Evolutionary conservation across 2,329 filamentous ascomycete genomes (phyloP), one percentile per base, ranked within the genome.

Genomic region (Daldinia sp.): DNA sequence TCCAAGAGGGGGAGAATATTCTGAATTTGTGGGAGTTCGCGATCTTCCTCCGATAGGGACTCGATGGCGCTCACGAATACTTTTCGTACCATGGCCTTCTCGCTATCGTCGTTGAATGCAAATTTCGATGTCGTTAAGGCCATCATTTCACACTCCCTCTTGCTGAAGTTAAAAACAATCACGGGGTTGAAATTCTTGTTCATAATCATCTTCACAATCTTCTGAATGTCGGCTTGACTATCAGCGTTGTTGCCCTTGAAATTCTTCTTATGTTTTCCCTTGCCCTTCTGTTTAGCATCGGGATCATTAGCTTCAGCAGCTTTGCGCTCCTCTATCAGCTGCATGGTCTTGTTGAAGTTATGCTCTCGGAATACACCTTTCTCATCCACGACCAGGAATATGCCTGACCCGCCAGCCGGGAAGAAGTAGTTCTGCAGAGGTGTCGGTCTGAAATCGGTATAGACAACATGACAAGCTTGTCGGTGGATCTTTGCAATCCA

Each of bases 161-260:
- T 99, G 86, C 94, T 98, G 84, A 99, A 99, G 81, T 95, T 98
- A 88, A 99, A 99, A 42, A 99, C 94, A 78, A 99, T 99, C 75
- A 98, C 96, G 0, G 96, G 96, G 77, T 99, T 98, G 82, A 96
- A 97, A 78, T 92, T 96, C 83, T 94, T 97, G 82, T 93, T 87
- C 91, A 99, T 97, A 74, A 98, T 97, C 96, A 99, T 99, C 81
- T 92, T 93, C 73, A 99, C 92, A 76, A 99, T 97, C 85, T 98
- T 98, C 84, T 93, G 94, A 69, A 99, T 97, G 81, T 99, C 96
- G 0, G 89, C 90, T 13, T 89, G 80, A 20, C 90, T 90, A 30
- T 87, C 89, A 68, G 88, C 87, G n/a, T 88, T 87, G 18, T 92
- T 92, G 56, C 94, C 94, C 81, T 97, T 98, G 81, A 95, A 94